phyloP scores from a whole-genome alignment of 257 asterid genomes.

The Solanum corneliomulleri region DNA sequence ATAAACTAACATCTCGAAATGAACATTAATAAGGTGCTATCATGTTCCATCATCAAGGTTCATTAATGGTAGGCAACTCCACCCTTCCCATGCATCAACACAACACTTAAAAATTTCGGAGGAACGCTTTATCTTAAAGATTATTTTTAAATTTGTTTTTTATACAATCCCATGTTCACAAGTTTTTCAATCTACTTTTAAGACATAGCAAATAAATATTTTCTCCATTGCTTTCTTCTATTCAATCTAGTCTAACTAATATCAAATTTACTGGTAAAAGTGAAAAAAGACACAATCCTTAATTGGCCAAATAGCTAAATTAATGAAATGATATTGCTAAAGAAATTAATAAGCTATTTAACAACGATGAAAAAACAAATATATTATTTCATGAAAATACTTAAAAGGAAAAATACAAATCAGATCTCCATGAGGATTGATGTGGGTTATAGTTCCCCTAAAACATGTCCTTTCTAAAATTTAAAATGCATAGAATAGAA shows the following conservation, averaged over 20 bases:
- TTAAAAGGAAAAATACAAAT: not conserved
- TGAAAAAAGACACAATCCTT: not conserved
- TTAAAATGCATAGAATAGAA: not conserved
- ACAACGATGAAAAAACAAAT: not conserved
- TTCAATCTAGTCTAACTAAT: not conserved
- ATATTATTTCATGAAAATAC: too few species aligned
- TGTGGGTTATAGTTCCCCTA: not conserved
- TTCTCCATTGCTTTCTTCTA: not conserved
- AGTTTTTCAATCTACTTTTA: not conserved
- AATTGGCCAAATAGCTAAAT: not conserved
- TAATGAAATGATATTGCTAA: not conserved
- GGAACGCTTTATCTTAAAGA: too few species aligned
- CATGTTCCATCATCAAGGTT: too few species aligned
- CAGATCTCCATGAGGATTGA: not conserved
- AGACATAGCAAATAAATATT: not conserved
- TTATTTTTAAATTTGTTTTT: too few species aligned
- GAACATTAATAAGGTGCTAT: too few species aligned
- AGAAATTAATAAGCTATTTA: not conserved
- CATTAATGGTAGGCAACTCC: too few species aligned
- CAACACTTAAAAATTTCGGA: too few species aligned
- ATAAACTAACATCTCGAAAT: too few species aligned
- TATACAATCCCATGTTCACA: not conserved
- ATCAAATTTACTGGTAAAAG: not conserved
- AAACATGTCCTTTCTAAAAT: not conserved
- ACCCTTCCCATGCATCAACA: too few species aligned